Percentiles rank a stretch among this genome's conserved stretches.
These are phyloP conservation scores for Colletotrichum tanaceti DNA, from an alignment of 2,329 filamentous ascomycete genomes.

Conservation along the genomic window DNA sequence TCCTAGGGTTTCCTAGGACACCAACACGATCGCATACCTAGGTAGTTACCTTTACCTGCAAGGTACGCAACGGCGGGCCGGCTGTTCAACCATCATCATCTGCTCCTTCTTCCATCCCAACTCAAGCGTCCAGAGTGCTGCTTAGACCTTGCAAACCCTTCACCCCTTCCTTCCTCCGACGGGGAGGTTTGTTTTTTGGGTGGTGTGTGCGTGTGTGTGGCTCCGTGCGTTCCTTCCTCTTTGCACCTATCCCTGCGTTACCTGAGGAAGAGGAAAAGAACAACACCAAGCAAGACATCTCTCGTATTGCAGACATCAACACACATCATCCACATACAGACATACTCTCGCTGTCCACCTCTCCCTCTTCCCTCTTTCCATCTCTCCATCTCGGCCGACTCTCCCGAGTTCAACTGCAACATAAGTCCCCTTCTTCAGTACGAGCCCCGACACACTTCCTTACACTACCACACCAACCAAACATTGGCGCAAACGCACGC, in stretches of 20 bases:
- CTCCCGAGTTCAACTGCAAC: background rate
- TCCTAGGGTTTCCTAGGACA: constrained; percentile 12
- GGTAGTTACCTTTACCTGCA: too few relatives aligned
- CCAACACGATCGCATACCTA: background rate
- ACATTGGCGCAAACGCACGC: background rate
- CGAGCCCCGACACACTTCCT: background rate
- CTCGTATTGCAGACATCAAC: constrained; percentile 6
- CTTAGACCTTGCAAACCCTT: background rate
- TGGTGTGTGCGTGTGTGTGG: too few relatives aligned
- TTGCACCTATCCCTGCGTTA: constrained; percentile 11
- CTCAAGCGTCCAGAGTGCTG: background rate
- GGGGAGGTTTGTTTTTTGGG: too few relatives aligned
- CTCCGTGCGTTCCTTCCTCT: constrained; percentile 2
- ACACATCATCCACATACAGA: too few relatives aligned
- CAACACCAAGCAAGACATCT: constrained; percentile 14
- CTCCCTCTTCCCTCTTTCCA: background rate
- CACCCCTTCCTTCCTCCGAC: background rate
- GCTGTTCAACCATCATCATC: constrained; percentile 6
- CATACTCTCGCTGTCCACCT: too few relatives aligned
- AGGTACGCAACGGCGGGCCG: background rate
- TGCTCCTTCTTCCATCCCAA: constrained; percentile 13
- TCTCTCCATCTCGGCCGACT: background rate
- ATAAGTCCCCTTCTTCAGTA: background rate
- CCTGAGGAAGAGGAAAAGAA: constrained; percentile 10
- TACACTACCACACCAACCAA: constrained; percentile 10